Evolutionary conservation across 345 rosid genomes (phyloP), one percentile per base, ranked within the genome.

Genomic region (Abelmoschus esculentus): DNA sequence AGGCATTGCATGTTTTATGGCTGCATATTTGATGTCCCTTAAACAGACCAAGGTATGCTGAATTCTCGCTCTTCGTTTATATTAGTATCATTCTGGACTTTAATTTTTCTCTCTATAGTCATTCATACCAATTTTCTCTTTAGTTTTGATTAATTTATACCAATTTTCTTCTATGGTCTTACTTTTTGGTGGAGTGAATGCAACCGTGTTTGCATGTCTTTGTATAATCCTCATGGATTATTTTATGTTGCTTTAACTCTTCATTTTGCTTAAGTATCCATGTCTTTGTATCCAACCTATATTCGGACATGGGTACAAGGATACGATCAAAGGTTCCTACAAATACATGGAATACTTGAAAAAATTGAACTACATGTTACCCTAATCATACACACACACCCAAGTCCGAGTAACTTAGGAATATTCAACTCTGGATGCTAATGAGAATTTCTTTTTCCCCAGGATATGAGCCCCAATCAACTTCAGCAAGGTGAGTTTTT

Each of bases 1-100:
- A 2, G 93, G 96, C 68, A 83, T 95, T 19, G 96, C 99, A 0
- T 86, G 96, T 81, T 95, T 87, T 81, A 87, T 87, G 96, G 96
- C 98, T 71, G 86, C 97, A 28, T 91, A 87, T 81, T 67, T 95
- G 74, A 72, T 83, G 70, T 91, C 99, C 71, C 84, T 88, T 82
- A 83, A 91, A 75, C 89, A 91, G 79, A 87, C 99, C 7, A 88
- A 91, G 96, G 98, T 87, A 77, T 78, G 77, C n/a, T 38, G 56
- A n/a, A 18, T 61, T 68, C 47, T 18, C 14, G 22, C 42, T 70
- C 19, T 56, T 26, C 9, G 26, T 19, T 40, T 47, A 17, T 40
- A 4, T 40, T 38, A 38, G 6, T 19, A 40, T 12, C 14, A 22
- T 42, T 64, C 9, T 22, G 34, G 68, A 42, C 34, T 64, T 42